These are phyloP conservation scores for Solanum phureja DNA, from an alignment of 257 asterid genomes.

Conservation along the genomic window DNA sequence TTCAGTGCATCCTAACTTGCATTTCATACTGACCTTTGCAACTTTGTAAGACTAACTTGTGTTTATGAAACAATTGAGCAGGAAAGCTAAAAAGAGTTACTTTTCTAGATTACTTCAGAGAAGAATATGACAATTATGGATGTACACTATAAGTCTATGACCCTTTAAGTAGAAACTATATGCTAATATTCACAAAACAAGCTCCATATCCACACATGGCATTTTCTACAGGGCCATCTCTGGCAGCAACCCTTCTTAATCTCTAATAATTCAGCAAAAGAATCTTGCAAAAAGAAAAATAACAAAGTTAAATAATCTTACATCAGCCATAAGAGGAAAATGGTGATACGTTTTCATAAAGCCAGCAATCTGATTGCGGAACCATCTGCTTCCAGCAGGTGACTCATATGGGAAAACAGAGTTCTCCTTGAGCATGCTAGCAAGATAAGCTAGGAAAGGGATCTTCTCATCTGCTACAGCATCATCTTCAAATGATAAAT, in stretches of 20 bases:
- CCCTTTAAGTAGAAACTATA: background rate
- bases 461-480: constrained; percentile 99
- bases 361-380: constrained; percentile 72
- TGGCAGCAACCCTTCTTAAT: background rate
- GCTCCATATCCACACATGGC: background rate
- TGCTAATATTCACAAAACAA: background rate
- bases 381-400: constrained; percentile 93
- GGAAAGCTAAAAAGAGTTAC: background rate
- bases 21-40: background rate
- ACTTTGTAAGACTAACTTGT: background rate
- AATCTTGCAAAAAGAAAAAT: background rate
- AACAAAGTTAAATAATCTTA: constrained; percentile 30
- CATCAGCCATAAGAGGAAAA: constrained; percentile 82
- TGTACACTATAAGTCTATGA: background rate
- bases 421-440: constrained; percentile 66
- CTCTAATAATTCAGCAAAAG: background rate
- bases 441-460: constrained; percentile 94
- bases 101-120: background rate
- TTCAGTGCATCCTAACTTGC: background rate
- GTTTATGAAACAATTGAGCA: background rate
- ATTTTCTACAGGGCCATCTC: background rate
- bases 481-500: constrained; percentile 88
- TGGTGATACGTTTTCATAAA: constrained; percentile 94
- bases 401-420: constrained; percentile 81
- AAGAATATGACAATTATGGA: background rate